phyloP scores from a whole-genome alignment of 805 yeast species.

The Candida fluviatilis region DNA sequence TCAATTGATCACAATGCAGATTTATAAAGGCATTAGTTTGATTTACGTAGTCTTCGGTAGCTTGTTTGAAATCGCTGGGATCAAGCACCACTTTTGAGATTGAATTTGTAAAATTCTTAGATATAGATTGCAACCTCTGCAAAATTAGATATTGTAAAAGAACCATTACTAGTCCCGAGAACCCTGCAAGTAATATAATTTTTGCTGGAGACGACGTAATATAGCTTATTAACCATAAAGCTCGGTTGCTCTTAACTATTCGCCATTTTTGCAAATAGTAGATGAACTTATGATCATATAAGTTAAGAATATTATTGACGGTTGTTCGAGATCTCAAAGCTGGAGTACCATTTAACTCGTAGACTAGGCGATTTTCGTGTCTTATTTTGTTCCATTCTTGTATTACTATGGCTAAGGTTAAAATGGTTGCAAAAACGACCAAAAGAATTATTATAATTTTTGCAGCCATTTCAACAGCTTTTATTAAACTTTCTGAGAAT shows the following conservation, averaged over 20 bases:
- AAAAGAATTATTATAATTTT: conserved; percentile 33
- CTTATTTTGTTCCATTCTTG: conserved; percentile 38
- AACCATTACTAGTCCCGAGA: conserved; percentile 54
- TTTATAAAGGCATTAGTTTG: conserved; percentile 52
- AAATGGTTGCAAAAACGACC: conserved; percentile 30
- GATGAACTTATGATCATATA: conserved; percentile 10
- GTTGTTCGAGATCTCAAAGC: conserved; percentile 6
- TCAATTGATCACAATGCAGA: conserved; percentile 48
- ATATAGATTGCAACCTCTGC: conserved; percentile 15
- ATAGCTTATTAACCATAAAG: conserved; percentile 46
- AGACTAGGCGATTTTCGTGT: conserved; percentile 26
- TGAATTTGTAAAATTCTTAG: conserved; percentile 5
- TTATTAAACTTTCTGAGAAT: conserved; percentile 28
- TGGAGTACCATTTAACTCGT: conserved; percentile 8
- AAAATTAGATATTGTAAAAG: conserved; percentile 52
- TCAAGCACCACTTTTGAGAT: background rate
- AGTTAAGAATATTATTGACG: conserved; percentile 8
- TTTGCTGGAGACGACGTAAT: conserved; percentile 50
- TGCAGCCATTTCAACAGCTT: conserved; percentile 30
- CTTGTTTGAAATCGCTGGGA: background rate
- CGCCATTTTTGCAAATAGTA: conserved; percentile 10
- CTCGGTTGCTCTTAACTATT: conserved; percentile 6
- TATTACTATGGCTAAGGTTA: conserved; percentile 41
- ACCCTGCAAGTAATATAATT: conserved; percentile 47
- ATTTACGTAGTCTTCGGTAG: conserved; percentile 8